A percentile compares a stretch with the other conserved stretches of the same genome.
These are phyloP conservation scores for Podaxis sp. DNA, from an alignment of 768 basidiomycete species.

Conservation along the genomic window DNA sequence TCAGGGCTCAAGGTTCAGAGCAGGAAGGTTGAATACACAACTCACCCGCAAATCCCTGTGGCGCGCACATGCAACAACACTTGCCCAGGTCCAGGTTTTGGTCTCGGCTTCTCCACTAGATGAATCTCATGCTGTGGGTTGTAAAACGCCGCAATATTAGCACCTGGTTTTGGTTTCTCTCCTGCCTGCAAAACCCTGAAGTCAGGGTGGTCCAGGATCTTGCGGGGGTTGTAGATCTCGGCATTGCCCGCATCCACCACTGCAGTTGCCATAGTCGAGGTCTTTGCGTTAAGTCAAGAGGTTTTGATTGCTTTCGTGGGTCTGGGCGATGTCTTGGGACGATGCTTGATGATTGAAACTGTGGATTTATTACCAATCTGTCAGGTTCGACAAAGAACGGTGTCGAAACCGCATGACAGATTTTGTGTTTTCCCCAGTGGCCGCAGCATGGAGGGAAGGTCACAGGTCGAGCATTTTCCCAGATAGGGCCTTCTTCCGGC, in stretches of 20 bases:
- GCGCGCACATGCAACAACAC: conserved; percentile 63
- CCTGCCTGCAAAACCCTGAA: conserved; percentile 48
- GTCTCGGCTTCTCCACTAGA: conserved; percentile 60
- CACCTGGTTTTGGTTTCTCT: conserved; percentile 42
- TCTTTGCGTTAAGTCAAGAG: conserved; percentile 7
- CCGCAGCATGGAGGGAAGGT: neutral
- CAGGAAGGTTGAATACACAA: conserved; percentile 28
- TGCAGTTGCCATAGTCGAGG: conserved; percentile 21
- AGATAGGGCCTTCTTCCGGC: neutral
- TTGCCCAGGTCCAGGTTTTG: conserved; percentile 58
- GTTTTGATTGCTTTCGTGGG: neutral
- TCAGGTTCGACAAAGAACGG: neutral
- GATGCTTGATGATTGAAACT: neutral
- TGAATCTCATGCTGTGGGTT: conserved; percentile 61
- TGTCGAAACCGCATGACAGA: neutral
- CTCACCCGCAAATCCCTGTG: conserved; percentile 67
- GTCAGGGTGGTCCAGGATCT: conserved; percentile 49
- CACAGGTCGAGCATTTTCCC: neutral
- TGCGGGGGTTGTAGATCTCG: conserved; percentile 50
- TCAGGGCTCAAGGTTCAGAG: too few species aligned
- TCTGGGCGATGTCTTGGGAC: neutral
- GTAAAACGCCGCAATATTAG: conserved; percentile 62
- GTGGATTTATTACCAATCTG: conserved; percentile 7
- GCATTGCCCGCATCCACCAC: conserved; percentile 31
- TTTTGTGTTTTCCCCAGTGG: neutral